Evolutionary conservation across 306 rosid species (phyloP).

Genomic region (Alnus rubra): DNA sequence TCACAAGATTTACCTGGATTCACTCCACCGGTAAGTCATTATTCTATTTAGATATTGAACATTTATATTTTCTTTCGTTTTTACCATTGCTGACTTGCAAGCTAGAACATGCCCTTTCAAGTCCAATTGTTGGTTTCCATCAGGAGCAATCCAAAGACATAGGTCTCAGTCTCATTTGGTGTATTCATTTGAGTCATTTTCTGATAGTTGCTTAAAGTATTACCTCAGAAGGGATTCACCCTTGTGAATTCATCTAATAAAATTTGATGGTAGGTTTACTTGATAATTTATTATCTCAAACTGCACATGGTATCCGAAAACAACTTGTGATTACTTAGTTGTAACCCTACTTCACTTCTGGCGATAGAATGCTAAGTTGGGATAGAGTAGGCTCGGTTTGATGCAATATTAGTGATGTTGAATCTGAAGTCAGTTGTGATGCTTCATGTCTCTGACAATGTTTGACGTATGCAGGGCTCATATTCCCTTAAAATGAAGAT

Average conservation of each 20-base stretch:
- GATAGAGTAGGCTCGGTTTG: neutral
- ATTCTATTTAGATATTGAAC: constrained; percentile 19
- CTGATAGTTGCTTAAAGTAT: neutral
- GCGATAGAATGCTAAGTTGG: neutral
- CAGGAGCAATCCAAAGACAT: neutral
- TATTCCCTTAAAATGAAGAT: constrained; percentile 73
- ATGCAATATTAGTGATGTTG: neutral
- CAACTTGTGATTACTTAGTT: neutral
- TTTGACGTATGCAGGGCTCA: constrained; percentile 58
- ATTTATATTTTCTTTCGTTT: neutral
- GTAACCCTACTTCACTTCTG: neutral
- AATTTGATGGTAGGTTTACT: neutral
- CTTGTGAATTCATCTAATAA: neutral
- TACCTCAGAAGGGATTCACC: constrained; percentile 1
- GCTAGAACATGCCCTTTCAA: neutral
- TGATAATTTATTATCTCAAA: neutral
- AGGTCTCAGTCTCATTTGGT: neutral
- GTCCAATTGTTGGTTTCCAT: neutral
- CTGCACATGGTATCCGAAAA: neutral
- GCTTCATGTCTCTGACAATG: constrained; percentile 24
- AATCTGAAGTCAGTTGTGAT: neutral
- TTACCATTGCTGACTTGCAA: neutral
- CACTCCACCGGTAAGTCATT: constrained; percentile 82
- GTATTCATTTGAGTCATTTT: neutral
- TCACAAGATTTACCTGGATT: constrained; percentile 69